phyloP scores from a whole-genome alignment of 2,329 filamentous ascomycete genomes.

The Plectosphaerella sp. region DNA sequence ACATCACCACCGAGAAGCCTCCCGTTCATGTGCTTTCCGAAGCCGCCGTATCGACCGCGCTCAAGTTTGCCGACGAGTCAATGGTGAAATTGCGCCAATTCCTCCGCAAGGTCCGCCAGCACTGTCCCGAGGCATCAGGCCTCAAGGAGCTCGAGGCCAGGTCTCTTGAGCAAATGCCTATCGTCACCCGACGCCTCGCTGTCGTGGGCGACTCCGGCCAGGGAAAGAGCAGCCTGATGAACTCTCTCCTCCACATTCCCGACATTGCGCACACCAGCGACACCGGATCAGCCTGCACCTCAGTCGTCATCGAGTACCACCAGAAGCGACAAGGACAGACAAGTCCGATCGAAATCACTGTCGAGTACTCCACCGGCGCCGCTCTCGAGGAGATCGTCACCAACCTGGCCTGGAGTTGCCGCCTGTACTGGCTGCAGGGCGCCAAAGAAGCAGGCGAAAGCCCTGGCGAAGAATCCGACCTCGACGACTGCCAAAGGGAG shows the following conservation, averaged over 20 bases:
- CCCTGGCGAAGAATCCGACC: constrained; percentile 6
- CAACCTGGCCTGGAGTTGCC: constrained; percentile 26
- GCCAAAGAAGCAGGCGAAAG: constrained; percentile 10
- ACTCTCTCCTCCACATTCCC: constrained; percentile 26
- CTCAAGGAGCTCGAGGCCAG: too few relatives aligned
- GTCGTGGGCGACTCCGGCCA: constrained; percentile 13
- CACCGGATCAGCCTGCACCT: constrained; percentile 26
- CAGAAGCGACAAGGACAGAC: constrained; percentile 18
- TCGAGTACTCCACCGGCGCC: constrained; percentile 21
- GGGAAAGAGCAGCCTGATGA: constrained; percentile 28
- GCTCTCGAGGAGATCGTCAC: constrained; percentile 21
- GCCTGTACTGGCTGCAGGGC: constrained; percentile 19
- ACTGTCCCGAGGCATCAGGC: too few relatives aligned
- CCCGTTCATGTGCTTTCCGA: too few relatives aligned
- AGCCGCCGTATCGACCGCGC: too few relatives aligned
- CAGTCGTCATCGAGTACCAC: constrained; percentile 27
- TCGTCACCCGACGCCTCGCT: neutral
- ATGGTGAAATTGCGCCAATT: too few relatives aligned
- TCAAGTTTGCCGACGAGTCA: too few relatives aligned
- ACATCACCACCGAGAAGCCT: too few relatives aligned
- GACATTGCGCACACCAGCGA: constrained; percentile 21
- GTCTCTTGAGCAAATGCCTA: too few relatives aligned
- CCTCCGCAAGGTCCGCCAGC: too few relatives aligned
- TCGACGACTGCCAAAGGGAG: constrained; percentile 18
- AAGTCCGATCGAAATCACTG: constrained; percentile 22